Conservation (phyloP, 805 yeast species). For the Wickerhamiella kurtzmanii region DNA sequence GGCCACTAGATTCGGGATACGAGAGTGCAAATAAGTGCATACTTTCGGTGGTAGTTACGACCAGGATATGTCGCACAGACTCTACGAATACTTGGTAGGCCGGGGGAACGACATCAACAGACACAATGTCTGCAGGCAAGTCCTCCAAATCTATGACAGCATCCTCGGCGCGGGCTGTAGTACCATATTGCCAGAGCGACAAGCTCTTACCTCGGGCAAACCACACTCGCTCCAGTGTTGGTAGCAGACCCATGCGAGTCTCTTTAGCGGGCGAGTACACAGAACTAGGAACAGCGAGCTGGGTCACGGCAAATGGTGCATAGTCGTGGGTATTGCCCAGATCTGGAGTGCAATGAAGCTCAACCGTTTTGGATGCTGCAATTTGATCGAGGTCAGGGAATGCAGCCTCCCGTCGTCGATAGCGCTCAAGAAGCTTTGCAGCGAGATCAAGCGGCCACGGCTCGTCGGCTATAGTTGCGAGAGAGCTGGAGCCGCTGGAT, state of each 20-base stretch:
- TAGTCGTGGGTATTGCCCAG: conserved; percentile 7
- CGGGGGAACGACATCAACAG: conserved; percentile 70
- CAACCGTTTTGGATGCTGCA: conserved; percentile 13
- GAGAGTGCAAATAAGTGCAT: conserved; percentile 67
- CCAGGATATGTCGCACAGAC: conserved; percentile 54
- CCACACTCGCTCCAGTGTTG: conserved; percentile 76
- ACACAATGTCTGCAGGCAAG: conserved; percentile 58
- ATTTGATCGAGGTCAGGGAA: conserved; percentile 18
- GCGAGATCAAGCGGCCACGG: conserved; percentile 18
- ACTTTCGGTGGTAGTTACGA: conserved; percentile 70
- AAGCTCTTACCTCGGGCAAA: conserved; percentile 67
- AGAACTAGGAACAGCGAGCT: conserved; percentile 12
- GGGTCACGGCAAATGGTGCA: conserved; percentile 13
- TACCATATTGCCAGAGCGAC: conserved; percentile 67
- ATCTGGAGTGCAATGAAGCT: conserved; percentile 16
- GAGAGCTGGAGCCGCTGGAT: conserved; percentile 4
- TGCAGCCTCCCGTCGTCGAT: conserved; percentile 14
- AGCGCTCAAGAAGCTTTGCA: conserved; percentile 17
- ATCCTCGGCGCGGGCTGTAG: conserved; percentile 26
- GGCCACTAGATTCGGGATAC: conserved; percentile 25
- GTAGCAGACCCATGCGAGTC: conserved; percentile 55
- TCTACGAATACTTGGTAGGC: conserved; percentile 68
- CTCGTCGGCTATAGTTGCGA: conserved; percentile 14
- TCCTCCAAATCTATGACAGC: conserved; percentile 76
- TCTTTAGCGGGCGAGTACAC: conserved; percentile 1